phyloP scores from a whole-genome alignment of 352 stramenopile genomes.

The Phytophthora vignae region DNA sequence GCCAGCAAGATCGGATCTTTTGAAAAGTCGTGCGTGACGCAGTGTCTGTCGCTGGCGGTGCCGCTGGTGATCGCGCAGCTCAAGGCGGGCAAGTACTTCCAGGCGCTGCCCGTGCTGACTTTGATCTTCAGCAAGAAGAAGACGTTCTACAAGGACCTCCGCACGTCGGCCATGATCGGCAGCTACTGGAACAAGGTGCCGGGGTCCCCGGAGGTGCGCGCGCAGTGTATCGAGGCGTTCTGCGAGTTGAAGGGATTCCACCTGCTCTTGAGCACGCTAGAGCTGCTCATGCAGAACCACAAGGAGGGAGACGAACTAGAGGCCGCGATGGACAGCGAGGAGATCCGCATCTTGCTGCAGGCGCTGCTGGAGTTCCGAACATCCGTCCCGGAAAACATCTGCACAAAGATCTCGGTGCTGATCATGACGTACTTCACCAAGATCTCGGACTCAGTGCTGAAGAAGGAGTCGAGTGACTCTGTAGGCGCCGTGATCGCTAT shows the following conservation, averaged over 20 bases:
- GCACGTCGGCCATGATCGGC: constrained; percentile 88
- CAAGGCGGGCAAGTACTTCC: constrained; percentile 69
- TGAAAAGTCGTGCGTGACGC: constrained; percentile 88
- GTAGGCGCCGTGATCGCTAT: constrained; percentile 84
- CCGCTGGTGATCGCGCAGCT: constrained; percentile 78
- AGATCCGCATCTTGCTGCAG: constrained; percentile 82
- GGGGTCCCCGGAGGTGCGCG: constrained; percentile 80
- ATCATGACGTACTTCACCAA: constrained; percentile 89
- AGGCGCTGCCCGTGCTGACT: constrained; percentile 73
- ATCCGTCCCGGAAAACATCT: constrained; percentile 70
- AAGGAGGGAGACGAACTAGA: constrained; percentile 51
- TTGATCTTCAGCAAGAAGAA: constrained; percentile 93
- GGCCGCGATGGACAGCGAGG: constrained; percentile 77
- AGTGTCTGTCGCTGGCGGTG: constrained; percentile 74
- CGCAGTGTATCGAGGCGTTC: constrained; percentile 86
- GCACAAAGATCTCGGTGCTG: constrained; percentile 70
- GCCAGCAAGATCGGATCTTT: constrained; percentile 88
- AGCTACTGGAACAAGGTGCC: constrained; percentile 92
- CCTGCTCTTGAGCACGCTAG: constrained; percentile 74
- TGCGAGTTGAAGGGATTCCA: constrained; percentile 86
- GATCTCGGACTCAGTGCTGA: constrained; percentile 78
- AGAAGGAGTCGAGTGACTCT: constrained; percentile 87
- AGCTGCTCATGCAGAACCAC: constrained; percentile 71
- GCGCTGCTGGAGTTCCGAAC: constrained; percentile 81
- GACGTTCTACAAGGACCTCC: constrained; percentile 90